Conservation (phyloP, 345 rosid species). For the Eucalyptus grandis region DNA sequence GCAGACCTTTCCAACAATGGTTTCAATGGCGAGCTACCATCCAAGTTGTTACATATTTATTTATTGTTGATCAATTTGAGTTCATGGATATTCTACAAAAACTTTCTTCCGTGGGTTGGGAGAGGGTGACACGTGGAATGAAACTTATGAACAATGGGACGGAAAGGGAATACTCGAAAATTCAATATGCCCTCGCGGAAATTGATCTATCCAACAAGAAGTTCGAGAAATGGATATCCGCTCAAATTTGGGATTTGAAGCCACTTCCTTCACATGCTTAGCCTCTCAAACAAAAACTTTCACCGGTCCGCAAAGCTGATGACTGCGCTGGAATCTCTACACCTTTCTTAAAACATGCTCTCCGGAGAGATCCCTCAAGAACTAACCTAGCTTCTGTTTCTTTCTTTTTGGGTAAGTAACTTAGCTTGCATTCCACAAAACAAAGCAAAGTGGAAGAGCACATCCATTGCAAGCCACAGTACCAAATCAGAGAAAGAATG, state of each 20-base stretch:
- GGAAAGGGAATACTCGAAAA: not conserved
- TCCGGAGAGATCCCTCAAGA: not conserved
- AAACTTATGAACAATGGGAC: not conserved
- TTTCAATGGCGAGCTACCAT: not conserved
- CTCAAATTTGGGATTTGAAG: not conserved
- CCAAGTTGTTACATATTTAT: not conserved
- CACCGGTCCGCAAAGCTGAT: not conserved
- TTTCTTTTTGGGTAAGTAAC: not conserved
- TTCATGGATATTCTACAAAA: not conserved
- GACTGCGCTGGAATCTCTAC: not conserved
- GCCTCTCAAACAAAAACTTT: not conserved
- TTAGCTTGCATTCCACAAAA: not conserved
- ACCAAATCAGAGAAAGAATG: too few species aligned
- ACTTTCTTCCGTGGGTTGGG: not conserved
- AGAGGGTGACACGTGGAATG: not conserved
- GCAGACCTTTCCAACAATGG: not conserved
- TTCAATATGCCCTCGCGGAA: not conserved
- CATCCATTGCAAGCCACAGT: too few species aligned
- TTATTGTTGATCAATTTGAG: not conserved
- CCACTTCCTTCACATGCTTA: not conserved
- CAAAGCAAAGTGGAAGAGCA: not conserved
- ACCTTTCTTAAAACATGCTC: not conserved
- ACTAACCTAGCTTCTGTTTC: not conserved
- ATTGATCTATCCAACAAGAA: not conserved
- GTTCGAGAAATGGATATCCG: not conserved